Conservation (phyloP, 208 protist species). For the Acanthamoeba triangularis region DNA sequence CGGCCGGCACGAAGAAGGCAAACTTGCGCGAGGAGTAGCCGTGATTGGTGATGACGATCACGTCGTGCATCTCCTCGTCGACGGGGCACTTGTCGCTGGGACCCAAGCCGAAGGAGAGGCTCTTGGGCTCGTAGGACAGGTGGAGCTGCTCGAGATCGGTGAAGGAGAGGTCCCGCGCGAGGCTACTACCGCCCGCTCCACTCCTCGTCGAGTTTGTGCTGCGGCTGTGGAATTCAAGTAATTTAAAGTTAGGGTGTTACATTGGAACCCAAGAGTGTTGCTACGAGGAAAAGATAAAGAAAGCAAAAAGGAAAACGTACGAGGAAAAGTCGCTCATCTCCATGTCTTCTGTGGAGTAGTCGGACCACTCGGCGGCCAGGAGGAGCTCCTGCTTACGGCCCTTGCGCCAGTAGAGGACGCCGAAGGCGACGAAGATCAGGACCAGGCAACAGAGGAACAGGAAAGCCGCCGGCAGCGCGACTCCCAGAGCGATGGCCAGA, state of each 20-base stretch:
- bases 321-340: conserved; percentile 41
- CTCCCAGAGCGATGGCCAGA: not conserved
- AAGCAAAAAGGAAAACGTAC: not conserved
- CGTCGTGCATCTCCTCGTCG: conserved; percentile 62
- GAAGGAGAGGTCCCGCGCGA: conserved; percentile 57
- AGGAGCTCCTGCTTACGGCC: conserved; percentile 63
- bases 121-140: conserved; percentile 65
- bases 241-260: not conserved
- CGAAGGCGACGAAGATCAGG: not conserved
- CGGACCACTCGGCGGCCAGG: conserved; percentile 46
- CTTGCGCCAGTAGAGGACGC: conserved; percentile 58
- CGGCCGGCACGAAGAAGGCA: conserved; percentile 65
- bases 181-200: not conserved
- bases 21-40: conserved; percentile 59
- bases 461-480: not conserved
- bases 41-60: conserved; percentile 59
- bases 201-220: not conserved
- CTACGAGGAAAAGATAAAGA: not conserved
- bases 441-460: conserved; percentile 8
- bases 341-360: not conserved
- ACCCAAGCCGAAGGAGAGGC: conserved; percentile 34
- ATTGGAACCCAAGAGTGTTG: too few species aligned
- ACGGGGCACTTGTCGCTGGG: conserved; percentile 60
- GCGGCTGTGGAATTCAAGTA: not conserved
- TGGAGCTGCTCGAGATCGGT: conserved; percentile 60